These are phyloP conservation scores for Rasamsonia emersonii DNA, from an alignment of 2,329 filamentous ascomycete species.

Conservation along the genomic window DNA sequence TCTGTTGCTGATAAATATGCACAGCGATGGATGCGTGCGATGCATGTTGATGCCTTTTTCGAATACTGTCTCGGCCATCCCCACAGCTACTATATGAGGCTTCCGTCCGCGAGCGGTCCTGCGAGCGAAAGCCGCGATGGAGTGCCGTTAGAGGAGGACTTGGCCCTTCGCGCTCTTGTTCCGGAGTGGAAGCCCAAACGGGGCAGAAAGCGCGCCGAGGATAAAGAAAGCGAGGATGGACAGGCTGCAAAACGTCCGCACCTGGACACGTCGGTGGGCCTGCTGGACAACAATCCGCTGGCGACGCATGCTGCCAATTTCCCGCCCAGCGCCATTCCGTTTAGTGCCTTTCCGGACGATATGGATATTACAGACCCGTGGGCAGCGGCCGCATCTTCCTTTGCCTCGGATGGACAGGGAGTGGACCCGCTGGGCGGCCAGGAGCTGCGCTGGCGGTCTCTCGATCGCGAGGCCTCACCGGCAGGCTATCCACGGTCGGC, in stretches of 20 bases:
- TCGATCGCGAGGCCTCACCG: slow-evolving; percentile 52
- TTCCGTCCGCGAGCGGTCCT: slow-evolving; percentile 58
- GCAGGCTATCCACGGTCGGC: slow-evolving; percentile 71
- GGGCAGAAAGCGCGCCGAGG: slow-evolving; percentile 53
- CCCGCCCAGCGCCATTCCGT: slow-evolving; percentile 43
- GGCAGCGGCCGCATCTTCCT: slow-evolving; percentile 36
- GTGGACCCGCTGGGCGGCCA: slow-evolving; percentile 18
- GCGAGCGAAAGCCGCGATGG: slow-evolving; percentile 65
- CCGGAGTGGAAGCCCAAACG: slow-evolving; percentile 61
- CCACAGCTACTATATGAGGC: slow-evolving; percentile 70
- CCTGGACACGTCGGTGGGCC: slow-evolving; percentile 45
- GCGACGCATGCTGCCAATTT: slow-evolving; percentile 40
- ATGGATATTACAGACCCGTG: slow-evolving; percentile 38
- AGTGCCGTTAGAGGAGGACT: slow-evolving; percentile 76
- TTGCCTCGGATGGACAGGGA: slow-evolving; percentile 25
- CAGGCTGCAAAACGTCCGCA: slow-evolving; percentile 50
- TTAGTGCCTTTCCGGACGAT: slow-evolving; percentile 48
- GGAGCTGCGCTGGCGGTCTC: slow-evolving; percentile 39
- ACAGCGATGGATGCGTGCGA: slow-evolving; percentile 93
- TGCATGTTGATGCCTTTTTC: slow-evolving; percentile 93
- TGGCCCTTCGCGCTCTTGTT: slow-evolving; percentile 74
- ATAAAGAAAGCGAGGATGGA: slow-evolving; percentile 52
- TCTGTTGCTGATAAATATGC: slow-evolving; percentile 6
- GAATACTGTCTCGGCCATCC: slow-evolving; percentile 73
- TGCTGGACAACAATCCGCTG: slow-evolving; percentile 34